Evolutionary conservation across 257 asterid genomes (phyloP), one percentile per base, ranked within the genome.

Genomic region (Solanum neorickii): DNA sequence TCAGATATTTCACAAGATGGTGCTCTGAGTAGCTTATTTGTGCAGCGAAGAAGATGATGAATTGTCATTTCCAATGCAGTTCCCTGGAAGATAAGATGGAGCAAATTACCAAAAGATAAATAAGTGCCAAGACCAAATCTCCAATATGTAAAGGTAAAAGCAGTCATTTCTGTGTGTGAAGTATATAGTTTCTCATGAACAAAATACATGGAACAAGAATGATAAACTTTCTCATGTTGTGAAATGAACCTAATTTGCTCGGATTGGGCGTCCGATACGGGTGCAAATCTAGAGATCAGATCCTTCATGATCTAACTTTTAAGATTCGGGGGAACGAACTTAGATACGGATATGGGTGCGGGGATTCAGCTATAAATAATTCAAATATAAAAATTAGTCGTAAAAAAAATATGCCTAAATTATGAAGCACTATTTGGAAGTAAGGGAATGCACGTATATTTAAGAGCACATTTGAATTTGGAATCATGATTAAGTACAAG

Each of bases 41-140:
- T 89, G 87, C 98, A 94, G 72, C 86, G 87, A 86, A 95, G 93
- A 69, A 96, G 87, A 90, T 96, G 97, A 86, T 90, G 93, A 85
- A 93, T 60, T 16, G 95, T 89, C 90, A 91, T 35, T 68, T 89
- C 94, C 49, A 92, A 46, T 86, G 90, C 74, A 83, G 89, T 89
- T 86, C 74, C 92, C 98, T 94, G 93, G 84, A 75, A 88, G 88
- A 42, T 39, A 86, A 87, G 86, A 73, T 84, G 87, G 83, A 89
- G 86, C 56, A 23, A 52, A 83, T 62, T 21, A 88, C 89, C 23
- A 33, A 74, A 25, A 16, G 56, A 23, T 49, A 42, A 23, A 72
- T 25, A 83, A 87, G 44, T 46, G 84, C 0, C 6, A 80, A 80
- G 20, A 80, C 56, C 68, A 80, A 49, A 80, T 80, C 44, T 47